Evolutionary conservation across 148 eudicot species (phyloP).

Genomic region (Chenopodium album): DNA sequence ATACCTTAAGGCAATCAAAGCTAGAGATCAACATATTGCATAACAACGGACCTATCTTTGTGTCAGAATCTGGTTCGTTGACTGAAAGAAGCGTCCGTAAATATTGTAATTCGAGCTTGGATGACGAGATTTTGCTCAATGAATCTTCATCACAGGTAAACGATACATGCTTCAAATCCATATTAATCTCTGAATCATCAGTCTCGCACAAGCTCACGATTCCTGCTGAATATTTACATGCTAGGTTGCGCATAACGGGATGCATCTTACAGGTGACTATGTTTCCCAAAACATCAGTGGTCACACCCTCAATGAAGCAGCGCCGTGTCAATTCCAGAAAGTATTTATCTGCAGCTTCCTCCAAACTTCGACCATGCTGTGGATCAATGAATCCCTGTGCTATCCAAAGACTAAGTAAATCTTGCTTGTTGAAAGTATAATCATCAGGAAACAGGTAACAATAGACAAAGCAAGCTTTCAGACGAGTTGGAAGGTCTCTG

Average conservation of each 20-base stretch:
- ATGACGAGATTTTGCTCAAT: background rate
- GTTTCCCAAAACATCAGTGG: slow-evolving; percentile 19
- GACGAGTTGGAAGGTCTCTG: slow-evolving; percentile 21
- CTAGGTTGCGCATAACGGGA: slow-evolving; percentile 9
- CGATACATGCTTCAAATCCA: slow-evolving; percentile 9
- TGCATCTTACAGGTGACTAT: slow-evolving; percentile 29
- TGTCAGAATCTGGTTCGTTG: slow-evolving; percentile 16
- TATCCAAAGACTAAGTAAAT: slow-evolving; percentile 27
- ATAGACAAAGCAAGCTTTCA: slow-evolving; percentile 26
- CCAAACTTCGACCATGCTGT: background rate
- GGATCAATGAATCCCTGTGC: slow-evolving; percentile 29
- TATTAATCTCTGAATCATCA: background rate
- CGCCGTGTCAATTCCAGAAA: slow-evolving; percentile 25
- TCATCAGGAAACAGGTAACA: slow-evolving; percentile 31
- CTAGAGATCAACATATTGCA: slow-evolving; percentile 13
- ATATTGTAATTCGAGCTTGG: background rate
- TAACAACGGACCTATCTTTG: background rate
- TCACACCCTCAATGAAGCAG: slow-evolving; percentile 18
- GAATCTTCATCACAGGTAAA: slow-evolving; percentile 12
- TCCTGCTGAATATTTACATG: background rate
- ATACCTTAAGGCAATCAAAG: slow-evolving; percentile 19
- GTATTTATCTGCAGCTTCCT: slow-evolving; percentile 15
- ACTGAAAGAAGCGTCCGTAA: slow-evolving; percentile 26
- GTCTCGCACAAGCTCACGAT: background rate
- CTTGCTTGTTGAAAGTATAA: slow-evolving; percentile 24